Evolutionary conservation across 1,139 yeast species (phyloP), one percentile per base, ranked within the genome.

Genomic region (Yarrowia galli): DNA sequence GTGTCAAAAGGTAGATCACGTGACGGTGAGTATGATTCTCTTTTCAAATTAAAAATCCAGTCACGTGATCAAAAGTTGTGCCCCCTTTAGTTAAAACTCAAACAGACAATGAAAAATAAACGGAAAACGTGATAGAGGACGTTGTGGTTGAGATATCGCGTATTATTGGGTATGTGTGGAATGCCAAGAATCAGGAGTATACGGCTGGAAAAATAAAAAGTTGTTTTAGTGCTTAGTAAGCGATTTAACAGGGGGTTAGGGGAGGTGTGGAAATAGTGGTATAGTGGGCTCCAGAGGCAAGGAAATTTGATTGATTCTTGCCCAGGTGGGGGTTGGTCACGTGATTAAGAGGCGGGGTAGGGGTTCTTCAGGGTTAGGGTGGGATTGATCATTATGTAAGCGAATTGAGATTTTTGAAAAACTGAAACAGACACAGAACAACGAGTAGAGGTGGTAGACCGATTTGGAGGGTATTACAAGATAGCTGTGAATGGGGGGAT

Each of bases 91-190:
- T n/a, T n/a, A n/a, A n/a, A n/a, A n/a, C n/a, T n/a, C n/a, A n/a
- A n/a, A n/a, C n/a, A n/a, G n/a, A n/a, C n/a, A n/a, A n/a, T n/a
- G n/a, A n/a, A n/a, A n/a, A n/a, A n/a, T n/a, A n/a, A 28, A 28
- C 8, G 32, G 8, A 13, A n/a, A 43, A 43, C 48, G 48, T 43
- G 48, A 43, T 20, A 15, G 9, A 15, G 4, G 6, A 4, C 7
- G 32, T 12, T 43, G 48, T 45, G 49, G 18, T 2, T 5, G 32
- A 15, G 32, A 45, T 45, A 45, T n/a, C 3, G 49, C 49, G 49
- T 45, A 45, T 45, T 45, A 45, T 45, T 45, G 49, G 49, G 49
- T 23, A 45, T 45, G n/a, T 23, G 3, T 23, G 32, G 18, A 23
- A 8, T 9, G 49, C 49, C 32, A 23, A 23, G 49, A 45, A 6